Base-by-base conservation (phyloP, 2,329 filamentous ascomycete genomes). In the Thelonectria discophora region DNA sequence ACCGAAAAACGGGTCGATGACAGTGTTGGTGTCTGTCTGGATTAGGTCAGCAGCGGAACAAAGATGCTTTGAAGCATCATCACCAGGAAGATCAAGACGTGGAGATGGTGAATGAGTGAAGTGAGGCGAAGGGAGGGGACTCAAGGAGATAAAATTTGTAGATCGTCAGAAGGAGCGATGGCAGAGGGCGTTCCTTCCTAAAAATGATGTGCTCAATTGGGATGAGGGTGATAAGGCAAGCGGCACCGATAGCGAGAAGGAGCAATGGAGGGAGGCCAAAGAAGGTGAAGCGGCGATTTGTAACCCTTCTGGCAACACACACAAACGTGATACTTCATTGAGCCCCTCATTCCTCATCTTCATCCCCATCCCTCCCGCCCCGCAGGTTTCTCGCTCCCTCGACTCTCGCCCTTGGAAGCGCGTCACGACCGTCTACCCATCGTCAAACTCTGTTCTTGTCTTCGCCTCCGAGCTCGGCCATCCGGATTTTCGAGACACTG, bases 1-100 rank as follows among this genome's bases (percentile, higher is more conserved):
- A 46, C 50, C 15, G 52, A 67, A 62, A 61, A 58, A 61, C 50
- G 63, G 66, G 65, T 56, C 60, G 49, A 64, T 62, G 51, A 30
- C 49, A 46, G 11, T 37, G 6, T 37, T 15, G 34, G 34, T 13
- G 34, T 37, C 27, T 60, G 65, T 68, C 68, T 70, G 60, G 68
- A 70, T 67, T 63, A 56, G 50, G 66, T 47, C 63, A 65, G 61
- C 21, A 10, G 18, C 20, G 21, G 42, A 4, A 24, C 17, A 17
- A 42, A 42, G 39, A 42, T 3, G 39, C 20, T 10, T 42, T 17
- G 39, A 42, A 42, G 17, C 39, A 42, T n/a, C n/a, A 42, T 37
- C 34, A 37, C 34, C 34, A 18, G 39, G 39, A 42, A 42, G 15
- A 42, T 10, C n/a, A 42, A 42, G 17, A 20, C 39, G 13, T 20